Percentiles rank a stretch among this genome's conserved stretches.
Evolutionary conservation across 2,329 filamentous ascomycete species (phyloP).

Genomic region (Massarina eburnea): DNA sequence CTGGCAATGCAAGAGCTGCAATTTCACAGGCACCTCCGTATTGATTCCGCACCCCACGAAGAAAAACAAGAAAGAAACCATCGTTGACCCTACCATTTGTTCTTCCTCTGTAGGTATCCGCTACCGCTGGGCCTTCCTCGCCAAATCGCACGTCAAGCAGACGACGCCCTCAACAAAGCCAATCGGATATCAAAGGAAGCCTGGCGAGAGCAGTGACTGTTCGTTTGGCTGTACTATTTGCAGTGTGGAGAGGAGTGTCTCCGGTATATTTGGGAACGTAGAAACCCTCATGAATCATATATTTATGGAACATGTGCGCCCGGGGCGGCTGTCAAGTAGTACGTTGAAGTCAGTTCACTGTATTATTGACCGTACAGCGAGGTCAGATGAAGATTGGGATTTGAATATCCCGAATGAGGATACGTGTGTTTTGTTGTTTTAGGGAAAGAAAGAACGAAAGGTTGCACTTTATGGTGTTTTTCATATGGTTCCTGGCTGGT

Average conservation of each 20-base stretch:
- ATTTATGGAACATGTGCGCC: conserved; percentile 33
- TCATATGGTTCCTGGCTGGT: no score
- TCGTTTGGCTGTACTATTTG: conserved; percentile 44
- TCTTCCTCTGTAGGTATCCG: conserved; percentile 30
- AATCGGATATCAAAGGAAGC: conserved; percentile 12
- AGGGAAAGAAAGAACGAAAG: neutral
- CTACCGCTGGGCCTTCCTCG: conserved; percentile 45
- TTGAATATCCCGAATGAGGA: conserved; percentile 33
- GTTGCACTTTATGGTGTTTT: no score
- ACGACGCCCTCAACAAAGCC: conserved; percentile 8
- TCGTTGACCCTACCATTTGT: conserved; percentile 33
- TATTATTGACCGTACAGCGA: conserved; percentile 39
- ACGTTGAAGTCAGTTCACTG: conserved; percentile 35
- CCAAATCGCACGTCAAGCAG: conserved; percentile 38
- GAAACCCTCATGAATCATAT: conserved; percentile 46
- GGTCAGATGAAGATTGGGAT: conserved; percentile 39
- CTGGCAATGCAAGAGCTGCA: conserved; percentile 40
- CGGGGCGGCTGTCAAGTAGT: conserved; percentile 26
- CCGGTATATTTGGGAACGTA: conserved; percentile 40
- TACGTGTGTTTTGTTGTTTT: conserved; percentile 9
- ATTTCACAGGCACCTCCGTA: conserved; percentile 37
- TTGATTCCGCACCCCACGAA: conserved; percentile 22
- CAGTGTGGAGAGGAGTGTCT: conserved; percentile 30
- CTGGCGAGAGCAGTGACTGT: conserved; percentile 14
- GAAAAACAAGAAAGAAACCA: conserved; percentile 28